Evolutionary conservation across 1,139 yeast genomes (phyloP).

Genomic region (Lodderomyces pseudojiufengensis): DNA sequence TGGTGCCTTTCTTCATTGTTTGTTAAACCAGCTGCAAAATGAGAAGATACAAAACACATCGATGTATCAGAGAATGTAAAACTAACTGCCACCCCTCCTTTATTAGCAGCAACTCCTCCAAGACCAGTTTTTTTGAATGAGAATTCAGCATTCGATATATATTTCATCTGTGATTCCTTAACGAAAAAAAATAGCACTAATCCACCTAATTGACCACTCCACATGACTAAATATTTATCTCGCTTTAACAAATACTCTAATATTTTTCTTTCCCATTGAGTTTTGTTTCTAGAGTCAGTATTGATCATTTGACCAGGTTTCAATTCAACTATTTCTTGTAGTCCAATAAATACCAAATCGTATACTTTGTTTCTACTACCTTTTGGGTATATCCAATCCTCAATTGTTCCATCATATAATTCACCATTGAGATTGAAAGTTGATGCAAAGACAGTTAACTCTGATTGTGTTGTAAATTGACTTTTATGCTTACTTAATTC

Average conservation of each 20-base stretch:
- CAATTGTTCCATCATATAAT: constrained; percentile 48
- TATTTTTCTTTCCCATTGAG: constrained; percentile 77
- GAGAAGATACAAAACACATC: constrained; percentile 80
- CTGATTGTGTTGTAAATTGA: constrained; percentile 50
- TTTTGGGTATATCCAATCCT: constrained; percentile 56
- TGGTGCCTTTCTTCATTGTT: constrained; percentile 78
- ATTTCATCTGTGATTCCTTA: constrained; percentile 44
- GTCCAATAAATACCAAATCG: constrained; percentile 77
- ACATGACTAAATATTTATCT: constrained; percentile 58
- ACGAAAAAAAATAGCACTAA: constrained; percentile 75
- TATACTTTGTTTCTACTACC: constrained; percentile 21
- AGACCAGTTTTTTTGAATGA: constrained; percentile 87
- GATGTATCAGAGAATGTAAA: constrained; percentile 72
- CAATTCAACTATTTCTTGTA: constrained; percentile 90
- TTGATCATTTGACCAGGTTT: constrained; percentile 87
- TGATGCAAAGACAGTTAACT: constrained; percentile 55
- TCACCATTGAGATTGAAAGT: constrained; percentile 73
- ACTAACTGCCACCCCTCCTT: constrained; percentile 89
- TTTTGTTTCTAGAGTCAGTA: constrained; percentile 67
- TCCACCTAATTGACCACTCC: constrained; percentile 93
- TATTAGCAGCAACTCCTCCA: constrained; percentile 93
- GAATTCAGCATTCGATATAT: constrained; percentile 67
- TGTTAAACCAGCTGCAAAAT: constrained; percentile 83
- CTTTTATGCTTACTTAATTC: constrained; percentile 47
- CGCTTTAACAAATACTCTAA: constrained; percentile 49